Base-by-base conservation (phyloP, 2,329 filamentous ascomycete genomes). In the Trichoderma pleuroti region DNA sequence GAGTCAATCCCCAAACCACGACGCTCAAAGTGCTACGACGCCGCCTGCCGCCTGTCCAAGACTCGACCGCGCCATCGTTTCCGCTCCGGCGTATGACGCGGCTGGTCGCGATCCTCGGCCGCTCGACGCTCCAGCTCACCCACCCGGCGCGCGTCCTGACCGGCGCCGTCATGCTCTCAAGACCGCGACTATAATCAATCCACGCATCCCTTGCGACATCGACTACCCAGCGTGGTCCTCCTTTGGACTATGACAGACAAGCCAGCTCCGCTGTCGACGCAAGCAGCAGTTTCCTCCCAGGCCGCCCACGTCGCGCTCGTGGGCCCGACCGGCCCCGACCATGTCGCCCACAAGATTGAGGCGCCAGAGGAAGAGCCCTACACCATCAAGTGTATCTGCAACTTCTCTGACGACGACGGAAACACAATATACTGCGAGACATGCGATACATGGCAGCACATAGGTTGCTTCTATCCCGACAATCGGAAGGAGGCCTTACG, bases 401-500 rank as follows among this genome's bases (percentile, higher is more conserved):
- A 90, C 80, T 98, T 92, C 82, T 85, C 90, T 80, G 94, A 97
- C 84, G 96, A 99, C 86, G 96, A 99, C 85, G 96, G 96, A 82
- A 95, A 93, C 82, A 99, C 96, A 72, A 97, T 99, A 73, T 93
- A 94, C 82, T 99, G 96, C 86, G 96, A 98, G 80, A 89, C 87
- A 71, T 99, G 96, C 86, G 93, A 97, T 80, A 96, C 94, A 63
- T 99, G 96, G 96, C 96, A 99, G 82, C 96, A 99, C 82, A 97
- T 97, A 77, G 91, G 94, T 79, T 99, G 96, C 83, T 98, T 97
- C 83, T 98, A 98, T 80, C 88, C 88, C 26, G 81, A 88, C 74
- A 92, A 93, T 76, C 87, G 89, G 78, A 87, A 90, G 80, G 86
- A 92, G 85, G 86, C 92, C 83, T 82, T 94, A 80, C 81, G 91